phyloP scores from a whole-genome alignment of 2,329 filamentous ascomycete species.

The Fusarium chuoi region DNA sequence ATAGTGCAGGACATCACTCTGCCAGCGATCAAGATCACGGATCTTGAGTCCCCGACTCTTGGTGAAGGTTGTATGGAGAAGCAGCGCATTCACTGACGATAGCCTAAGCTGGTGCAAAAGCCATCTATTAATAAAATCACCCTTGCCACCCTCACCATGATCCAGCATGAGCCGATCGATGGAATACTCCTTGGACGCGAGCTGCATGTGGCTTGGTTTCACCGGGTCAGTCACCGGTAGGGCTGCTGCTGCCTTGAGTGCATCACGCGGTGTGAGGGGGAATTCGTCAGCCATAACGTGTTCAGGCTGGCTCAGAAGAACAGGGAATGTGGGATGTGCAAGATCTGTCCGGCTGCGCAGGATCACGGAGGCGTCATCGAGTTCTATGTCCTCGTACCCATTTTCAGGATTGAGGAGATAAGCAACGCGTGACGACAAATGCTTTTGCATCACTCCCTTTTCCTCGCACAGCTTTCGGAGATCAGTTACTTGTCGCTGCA shows the following conservation, averaged over 20 bases:
- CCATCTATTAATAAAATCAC: slow-evolving; percentile 62
- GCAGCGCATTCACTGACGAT: slow-evolving; percentile 57
- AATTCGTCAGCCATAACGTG: slow-evolving; percentile 53
- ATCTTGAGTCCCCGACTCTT: slow-evolving; percentile 46
- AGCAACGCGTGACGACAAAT: slow-evolving; percentile 53
- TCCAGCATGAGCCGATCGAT: slow-evolving; percentile 57
- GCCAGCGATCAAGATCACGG: slow-evolving; percentile 50
- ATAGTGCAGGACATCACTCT: slow-evolving; percentile 52
- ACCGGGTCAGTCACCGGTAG: slow-evolving; percentile 51
- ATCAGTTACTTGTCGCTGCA: slow-evolving; percentile 47
- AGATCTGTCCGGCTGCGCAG: slow-evolving; percentile 43
- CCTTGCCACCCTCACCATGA: slow-evolving; percentile 50
- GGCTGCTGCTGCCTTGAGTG: slow-evolving; percentile 52
- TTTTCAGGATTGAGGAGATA: slow-evolving; percentile 53
- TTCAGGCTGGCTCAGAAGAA: slow-evolving; percentile 60
- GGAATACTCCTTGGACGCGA: slow-evolving; percentile 59
- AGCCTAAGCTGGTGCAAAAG: slow-evolving; percentile 61
- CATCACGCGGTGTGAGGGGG: slow-evolving; percentile 55
- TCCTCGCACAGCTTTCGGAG: slow-evolving; percentile 55
- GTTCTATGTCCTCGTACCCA: slow-evolving; percentile 55
- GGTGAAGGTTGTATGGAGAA: slow-evolving; percentile 53
- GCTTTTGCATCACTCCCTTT: slow-evolving; percentile 55
- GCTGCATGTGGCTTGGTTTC: slow-evolving; percentile 50
- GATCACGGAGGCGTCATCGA: slow-evolving; percentile 47
- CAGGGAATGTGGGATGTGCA: slow-evolving; percentile 55